These are phyloP conservation scores for Solanum hybrid DNA, from an alignment of 305 asterid genomes.

Conservation along the genomic window DNA sequence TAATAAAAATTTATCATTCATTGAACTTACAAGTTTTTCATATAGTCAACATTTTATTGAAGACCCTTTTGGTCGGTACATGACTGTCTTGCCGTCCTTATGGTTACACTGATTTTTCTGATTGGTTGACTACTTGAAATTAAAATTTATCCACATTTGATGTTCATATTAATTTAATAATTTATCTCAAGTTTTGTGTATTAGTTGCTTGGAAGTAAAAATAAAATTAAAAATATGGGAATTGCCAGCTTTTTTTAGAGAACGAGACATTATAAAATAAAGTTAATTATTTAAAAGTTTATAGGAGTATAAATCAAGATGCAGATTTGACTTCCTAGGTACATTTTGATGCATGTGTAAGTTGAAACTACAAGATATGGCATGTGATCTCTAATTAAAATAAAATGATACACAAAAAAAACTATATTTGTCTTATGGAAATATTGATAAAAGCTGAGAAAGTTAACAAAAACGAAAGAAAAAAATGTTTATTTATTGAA, in stretches of 20 bases:
- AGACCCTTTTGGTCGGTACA: not conserved
- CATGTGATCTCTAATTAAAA: not conserved
- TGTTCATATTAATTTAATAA: not conserved
- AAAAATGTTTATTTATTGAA: no score
- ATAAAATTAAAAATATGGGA: not conserved
- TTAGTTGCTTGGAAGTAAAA: not conserved
- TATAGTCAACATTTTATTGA: not conserved
- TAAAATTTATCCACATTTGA: not conserved
- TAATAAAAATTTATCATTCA: not conserved
- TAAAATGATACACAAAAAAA: not conserved
- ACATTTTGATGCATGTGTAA: not conserved
- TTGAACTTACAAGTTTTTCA: not conserved
- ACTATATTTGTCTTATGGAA: not conserved
- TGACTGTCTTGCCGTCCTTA: not conserved
- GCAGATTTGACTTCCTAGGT: not conserved
- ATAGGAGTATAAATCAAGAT: not conserved
- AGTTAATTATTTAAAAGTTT: not conserved
- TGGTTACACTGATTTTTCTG: not conserved
- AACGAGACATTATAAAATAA: not conserved
- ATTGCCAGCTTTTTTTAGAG: not conserved
- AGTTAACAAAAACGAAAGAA: not conserved
- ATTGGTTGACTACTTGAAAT: not conserved
- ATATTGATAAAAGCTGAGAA: not conserved
- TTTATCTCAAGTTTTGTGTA: not conserved
- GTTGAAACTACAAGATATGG: not conserved